These are phyloP conservation scores for Ophiostoma angusticollis DNA, from an alignment of 2,329 filamentous ascomycete species.

Conservation along the genomic window DNA sequence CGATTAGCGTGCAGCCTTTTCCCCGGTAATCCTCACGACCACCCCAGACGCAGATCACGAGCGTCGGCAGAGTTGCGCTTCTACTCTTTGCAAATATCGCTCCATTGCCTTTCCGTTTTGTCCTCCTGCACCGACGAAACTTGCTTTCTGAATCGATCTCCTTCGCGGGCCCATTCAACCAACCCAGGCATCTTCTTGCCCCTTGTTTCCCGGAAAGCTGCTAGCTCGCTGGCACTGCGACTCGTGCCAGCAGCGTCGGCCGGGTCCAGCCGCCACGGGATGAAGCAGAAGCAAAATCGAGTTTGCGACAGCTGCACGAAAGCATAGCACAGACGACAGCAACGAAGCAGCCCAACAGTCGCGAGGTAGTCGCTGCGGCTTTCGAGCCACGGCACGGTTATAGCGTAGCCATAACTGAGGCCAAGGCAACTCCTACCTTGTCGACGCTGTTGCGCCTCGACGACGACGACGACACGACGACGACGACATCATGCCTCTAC, in stretches of 20 bases:
- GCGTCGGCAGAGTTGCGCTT: no score
- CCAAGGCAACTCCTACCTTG: no score
- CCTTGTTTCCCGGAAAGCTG: no score
- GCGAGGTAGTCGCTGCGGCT: neutral
- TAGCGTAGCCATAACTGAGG: neutral
- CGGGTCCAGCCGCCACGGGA: constrained; percentile 8
- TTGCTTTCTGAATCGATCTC: no score
- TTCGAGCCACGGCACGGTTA: neutral
- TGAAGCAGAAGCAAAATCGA: neutral
- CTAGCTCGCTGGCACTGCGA: neutral
- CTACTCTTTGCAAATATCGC: no score
- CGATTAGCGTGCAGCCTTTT: no score
- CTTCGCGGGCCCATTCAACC: no score
- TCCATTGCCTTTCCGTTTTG: no score
- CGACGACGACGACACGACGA: neutral
- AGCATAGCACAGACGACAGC: constrained; percentile 20
- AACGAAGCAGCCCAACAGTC: neutral
- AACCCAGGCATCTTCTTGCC: neutral
- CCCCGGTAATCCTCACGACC: no score
- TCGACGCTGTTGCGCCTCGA: no score
- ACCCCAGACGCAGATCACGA: no score
- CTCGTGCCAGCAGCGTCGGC: constrained; percentile 6
- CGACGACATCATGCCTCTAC: constrained; percentile 22
- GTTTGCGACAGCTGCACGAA: constrained; percentile 7
- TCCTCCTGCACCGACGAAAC: no score